Base-by-base conservation (phyloP, 192 early-diverging fungal genomes). In the Gamsiella multidivaricata region DNA sequence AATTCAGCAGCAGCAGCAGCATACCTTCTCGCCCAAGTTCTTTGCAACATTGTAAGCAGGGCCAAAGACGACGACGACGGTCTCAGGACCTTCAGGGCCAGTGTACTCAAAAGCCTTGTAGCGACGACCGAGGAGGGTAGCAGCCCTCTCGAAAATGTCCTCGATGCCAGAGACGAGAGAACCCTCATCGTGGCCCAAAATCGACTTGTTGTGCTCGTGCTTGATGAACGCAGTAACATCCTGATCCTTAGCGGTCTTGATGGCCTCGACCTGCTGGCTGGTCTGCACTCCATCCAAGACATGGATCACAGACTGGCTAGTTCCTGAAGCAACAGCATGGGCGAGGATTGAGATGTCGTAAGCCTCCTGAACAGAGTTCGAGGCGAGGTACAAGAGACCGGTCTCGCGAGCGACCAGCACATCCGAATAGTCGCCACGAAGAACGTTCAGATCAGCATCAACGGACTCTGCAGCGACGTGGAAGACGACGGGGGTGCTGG, bases 331-430 rank as follows among this genome's bases (percentile, higher is more conserved):
- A n/a, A 93, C 82, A 22, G 95, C 83, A 71, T 97, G 94, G 31
- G 96, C 91, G 61, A 94, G 83, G 18, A 97, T 50, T 15, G 95
- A 90, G 50, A 97, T 71, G 63, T 98, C 95, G 64, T 97, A 92
- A 11, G 94, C 91, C 75, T 97, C 94, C 76, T 97, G 95, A 10
- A 91, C 89, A 22, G 86, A 86, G 61, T 68, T 82, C 31, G 95
- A 97, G 6, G 89, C 83, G 41, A 98, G 69, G 23, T 95, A 81
- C 37, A 89, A 84, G 47, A 93, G 91, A 37, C 93, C 93, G 32
- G 95, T 91, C 73, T 94, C 87, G 32, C 91, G 81, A 14, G 94
- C 93, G 12, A 86, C 87, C 28, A 93, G 69, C 3, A 94, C 92
- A 61, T 93, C 91, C 10, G 89, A 86, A 53, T 91, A 85, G 67